Percentiles rank a stretch among this genome's conserved stretches.
Evolutionary conservation across 1,139 yeast species (phyloP).

Genomic region (Geotrichum histeridarum): DNA sequence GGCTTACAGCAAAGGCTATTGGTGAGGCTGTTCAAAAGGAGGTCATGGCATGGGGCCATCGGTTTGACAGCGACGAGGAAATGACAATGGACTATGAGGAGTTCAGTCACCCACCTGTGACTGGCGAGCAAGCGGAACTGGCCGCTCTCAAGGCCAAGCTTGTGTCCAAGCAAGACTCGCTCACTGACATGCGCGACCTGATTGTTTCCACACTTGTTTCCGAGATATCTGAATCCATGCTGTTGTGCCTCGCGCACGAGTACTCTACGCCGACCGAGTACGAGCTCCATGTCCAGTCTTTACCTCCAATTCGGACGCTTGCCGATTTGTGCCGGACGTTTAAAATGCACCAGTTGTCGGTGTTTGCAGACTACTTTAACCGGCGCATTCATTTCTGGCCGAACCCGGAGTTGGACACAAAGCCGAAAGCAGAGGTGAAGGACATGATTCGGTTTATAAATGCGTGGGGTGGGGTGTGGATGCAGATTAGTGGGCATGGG

Average conservation of each 20-base stretch:
- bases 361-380: conserved; percentile 2
- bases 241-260: neutral
- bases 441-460: conserved; percentile 43
- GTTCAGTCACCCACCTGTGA: neutral
- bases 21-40: conserved; percentile 40
- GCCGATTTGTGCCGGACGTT: neutral
- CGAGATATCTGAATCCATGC: neutral
- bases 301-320: neutral
- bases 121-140: neutral
- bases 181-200: neutral
- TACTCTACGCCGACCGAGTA: conserved; percentile 1
- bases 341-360: neutral
- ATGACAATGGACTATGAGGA: conserved; percentile 8
- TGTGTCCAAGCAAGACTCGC: neutral
- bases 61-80: conserved; percentile 5
- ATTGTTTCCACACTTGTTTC: neutral
- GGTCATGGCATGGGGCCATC: neutral
- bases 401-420: neutral
- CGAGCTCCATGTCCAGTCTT: neutral
- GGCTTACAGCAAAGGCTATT: conserved; percentile 58
- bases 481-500: conserved; percentile 4
- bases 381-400: neutral
- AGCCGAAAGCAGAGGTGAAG: neutral
- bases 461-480: conserved; percentile 50
- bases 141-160: neutral